Base-by-base conservation (phyloP, 1,284 basidiomycete species). In the Apiotrichum sp. region DNA sequence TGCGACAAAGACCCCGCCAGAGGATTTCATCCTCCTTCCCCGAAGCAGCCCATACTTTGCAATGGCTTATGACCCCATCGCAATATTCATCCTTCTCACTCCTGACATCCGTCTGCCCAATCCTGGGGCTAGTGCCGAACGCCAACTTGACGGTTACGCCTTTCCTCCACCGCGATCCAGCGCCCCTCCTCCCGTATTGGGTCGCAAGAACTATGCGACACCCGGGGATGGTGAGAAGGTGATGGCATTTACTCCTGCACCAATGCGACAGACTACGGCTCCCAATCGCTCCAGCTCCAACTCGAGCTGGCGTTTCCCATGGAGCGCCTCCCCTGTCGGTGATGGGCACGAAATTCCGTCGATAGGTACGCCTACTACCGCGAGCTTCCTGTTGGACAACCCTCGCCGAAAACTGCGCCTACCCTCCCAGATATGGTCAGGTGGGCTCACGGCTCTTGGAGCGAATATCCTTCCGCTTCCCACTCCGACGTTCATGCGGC, bases 1-100 rank as follows among this genome's bases (percentile, higher is more conserved):
- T 64, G 76, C 80, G 6, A 84, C 84, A 0, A 68, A 75, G 6
- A 82, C 83, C 1, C 73, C 83, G 0, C 80, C 86, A 4, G 86
- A 93, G 65, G 91, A 95, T 67, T 92, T 88, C 68, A 70, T 89
- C 10, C 79, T 93, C 22, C 71, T 91, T 14, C 88, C 92, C 0
- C 80, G 82, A 48, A 77, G 79, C 33, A 87, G 73, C 58, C 89
- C 90, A 1, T 86, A 91, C 71, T 87, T 86, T 68, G 76, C 79
- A 43, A 82, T 85, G 9, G 76, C 80, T 9, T 85, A 81, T 70
- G 89, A 93, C 69, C 86, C 90, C 0, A 77, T 81, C 45, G 80
- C 84, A 2, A 84, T 95, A 42, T 65, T 82, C 56, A 71, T 80
- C 54, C 75, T 74, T 42, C 53, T 77, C 34, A 72, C 66, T n/a